Evolutionary conservation across 768 basidiomycete species (phyloP), one percentile per base, ranked within the genome.

Genomic region (Boletus subparvulus): DNA sequence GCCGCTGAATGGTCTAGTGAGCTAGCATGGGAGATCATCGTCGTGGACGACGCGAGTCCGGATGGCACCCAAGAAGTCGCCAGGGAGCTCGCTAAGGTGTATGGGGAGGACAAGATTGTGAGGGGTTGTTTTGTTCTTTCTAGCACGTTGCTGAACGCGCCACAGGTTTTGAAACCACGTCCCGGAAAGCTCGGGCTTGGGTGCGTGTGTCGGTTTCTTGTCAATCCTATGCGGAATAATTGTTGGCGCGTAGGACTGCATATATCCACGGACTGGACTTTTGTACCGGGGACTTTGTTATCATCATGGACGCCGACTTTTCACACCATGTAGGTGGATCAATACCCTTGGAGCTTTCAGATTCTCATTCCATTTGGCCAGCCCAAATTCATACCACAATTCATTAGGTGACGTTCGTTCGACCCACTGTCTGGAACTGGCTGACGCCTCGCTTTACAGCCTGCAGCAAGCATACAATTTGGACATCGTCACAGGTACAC

Each of bases 251-350:
- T 59, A 94, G 92, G 54, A 94, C 94, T 21, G 94, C 94, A 35
- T 96, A 96, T 68, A 90, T 95, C 37, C 90, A 96, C 67, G 94
- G 94, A 13, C 78, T 96, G 47, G 87, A 92, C 63, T 95, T 90
- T 72, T 89, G 88, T 63, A 87, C 87, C 0, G 94, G 94, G 10
- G 91, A 92, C 73, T 96, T 94, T 74, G 92, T 94, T 21, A 91
- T 95, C 67, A 95, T 96, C 69, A 96, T 96, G 94, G 94, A 96
- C 65, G 94, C 94, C 49, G 94, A 96, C 75, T 94, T 96, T 73
- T 94, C 92, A 6, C 94, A 96, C 67, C 94, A 96, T 63, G 93
- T 93, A 74, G 44, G 88, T 74, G 19, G n/a, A 47, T 49, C 30
- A 1, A 17, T 30, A 4, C 3, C 3, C n/a, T 32, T 11, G 33